Conservation (phyloP, 768 basidiomycete species). For the Mycena galopus region DNA sequence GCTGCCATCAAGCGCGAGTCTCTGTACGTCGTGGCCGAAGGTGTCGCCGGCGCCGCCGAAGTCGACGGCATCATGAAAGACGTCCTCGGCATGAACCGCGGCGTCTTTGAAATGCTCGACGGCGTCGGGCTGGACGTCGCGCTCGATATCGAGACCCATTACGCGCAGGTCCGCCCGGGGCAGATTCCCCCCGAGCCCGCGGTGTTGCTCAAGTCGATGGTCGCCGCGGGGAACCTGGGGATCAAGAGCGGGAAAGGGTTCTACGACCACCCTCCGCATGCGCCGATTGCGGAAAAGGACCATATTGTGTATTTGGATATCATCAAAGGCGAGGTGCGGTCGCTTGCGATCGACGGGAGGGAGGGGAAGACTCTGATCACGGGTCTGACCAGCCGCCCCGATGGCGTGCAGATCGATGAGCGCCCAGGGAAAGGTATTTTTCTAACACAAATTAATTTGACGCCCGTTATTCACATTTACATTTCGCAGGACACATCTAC, state of each 20-base stretch:
- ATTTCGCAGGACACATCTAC: slow-evolving; percentile 33
- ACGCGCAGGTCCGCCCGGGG: slow-evolving; percentile 10
- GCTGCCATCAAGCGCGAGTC: slow-evolving; percentile 35
- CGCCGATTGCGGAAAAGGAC: slow-evolving; percentile 30
- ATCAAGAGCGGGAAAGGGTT: slow-evolving; percentile 32
- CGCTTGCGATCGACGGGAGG: slow-evolving; percentile 25
- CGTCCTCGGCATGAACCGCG: slow-evolving; percentile 28
- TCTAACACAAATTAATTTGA: background rate
- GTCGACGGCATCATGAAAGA: slow-evolving; percentile 35
- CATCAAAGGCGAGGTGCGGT: slow-evolving; percentile 31
- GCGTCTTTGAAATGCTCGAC: slow-evolving; percentile 34
- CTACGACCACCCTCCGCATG: slow-evolving; percentile 26
- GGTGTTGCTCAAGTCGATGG: slow-evolving; percentile 25
- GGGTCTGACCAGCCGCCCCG: slow-evolving; percentile 25
- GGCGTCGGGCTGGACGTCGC: slow-evolving; percentile 33
- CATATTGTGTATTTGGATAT: slow-evolving; percentile 31
- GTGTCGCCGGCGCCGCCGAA: slow-evolving; percentile 11
- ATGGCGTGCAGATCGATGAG: slow-evolving; percentile 34
- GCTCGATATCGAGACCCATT: slow-evolving; percentile 32
- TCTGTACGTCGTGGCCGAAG: slow-evolving; percentile 24
- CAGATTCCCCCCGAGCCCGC: slow-evolving; percentile 29
- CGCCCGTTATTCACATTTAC: too few relatives aligned
- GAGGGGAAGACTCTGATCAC: slow-evolving; percentile 24
- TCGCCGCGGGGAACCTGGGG: slow-evolving; percentile 23
- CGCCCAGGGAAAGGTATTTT: slow-evolving; percentile 31